Evolutionary conservation across 805 yeast species (phyloP).

Genomic region (Wickerhamomyces hampshirensis): DNA sequence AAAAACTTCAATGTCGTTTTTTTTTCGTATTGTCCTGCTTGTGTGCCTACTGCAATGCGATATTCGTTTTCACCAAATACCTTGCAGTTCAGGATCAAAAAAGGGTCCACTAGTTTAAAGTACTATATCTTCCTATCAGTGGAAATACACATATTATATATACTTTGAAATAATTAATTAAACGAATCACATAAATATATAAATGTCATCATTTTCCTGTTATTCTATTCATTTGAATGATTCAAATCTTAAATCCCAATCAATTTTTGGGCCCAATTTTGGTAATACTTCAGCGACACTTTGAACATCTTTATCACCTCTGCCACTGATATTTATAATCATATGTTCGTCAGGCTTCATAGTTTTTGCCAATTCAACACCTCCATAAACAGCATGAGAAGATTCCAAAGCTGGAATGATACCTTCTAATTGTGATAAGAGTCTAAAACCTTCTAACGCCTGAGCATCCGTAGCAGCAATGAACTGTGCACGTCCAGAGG

Average conservation of each 20-base stretch:
- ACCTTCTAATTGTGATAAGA: slow-evolving; percentile 91
- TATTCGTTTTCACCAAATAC: too few relatives aligned
- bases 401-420: slow-evolving; percentile 98
- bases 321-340: slow-evolving; percentile 89
- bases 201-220: not conserved
- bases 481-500: slow-evolving; percentile 87
- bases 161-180: not conserved
- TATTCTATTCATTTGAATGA: slow-evolving; percentile 16
- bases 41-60: not conserved
- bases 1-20: not conserved
- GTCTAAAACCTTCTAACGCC: slow-evolving; percentile 85
- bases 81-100: too few relatives aligned
- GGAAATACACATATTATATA: too few relatives aligned
- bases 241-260: slow-evolving; percentile 94
- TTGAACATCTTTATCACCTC: slow-evolving; percentile 99
- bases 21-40: not conserved
- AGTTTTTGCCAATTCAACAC: slow-evolving; percentile 79
- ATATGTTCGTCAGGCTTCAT: slow-evolving; percentile 75
- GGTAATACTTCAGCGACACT: slow-evolving; percentile 95
- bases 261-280: slow-evolving; percentile 80
- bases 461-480: slow-evolving; percentile 93
- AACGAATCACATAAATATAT: too few relatives aligned
- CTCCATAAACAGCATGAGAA: slow-evolving; percentile 94
- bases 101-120: too few relatives aligned
- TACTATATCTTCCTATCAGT: too few relatives aligned